phyloP scores from a whole-genome alignment of 2,329 filamentous ascomycete species.

The Mariannaea elegans region DNA sequence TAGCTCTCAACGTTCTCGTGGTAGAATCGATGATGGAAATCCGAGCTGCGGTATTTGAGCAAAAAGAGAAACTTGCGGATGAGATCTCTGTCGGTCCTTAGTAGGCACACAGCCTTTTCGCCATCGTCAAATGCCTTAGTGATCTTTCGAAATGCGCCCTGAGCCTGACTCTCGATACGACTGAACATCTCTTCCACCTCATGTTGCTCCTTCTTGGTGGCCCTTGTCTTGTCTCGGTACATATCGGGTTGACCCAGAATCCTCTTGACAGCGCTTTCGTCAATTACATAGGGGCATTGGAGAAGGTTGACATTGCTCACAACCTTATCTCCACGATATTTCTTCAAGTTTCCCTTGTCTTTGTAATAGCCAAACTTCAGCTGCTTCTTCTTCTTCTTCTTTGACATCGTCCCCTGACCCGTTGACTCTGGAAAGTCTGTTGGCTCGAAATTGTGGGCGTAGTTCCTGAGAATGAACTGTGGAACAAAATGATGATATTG shows the following conservation, averaged over 20 bases:
- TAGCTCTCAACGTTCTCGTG: constrained; percentile 47
- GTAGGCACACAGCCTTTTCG: constrained; percentile 37
- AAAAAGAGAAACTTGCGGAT: constrained; percentile 57
- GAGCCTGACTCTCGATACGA: constrained; percentile 32
- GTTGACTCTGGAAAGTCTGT: no score
- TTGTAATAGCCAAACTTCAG: neutral
- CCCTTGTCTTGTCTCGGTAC: constrained; percentile 34
- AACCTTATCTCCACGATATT: constrained; percentile 33
- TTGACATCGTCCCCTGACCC: no score
- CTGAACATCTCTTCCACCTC: constrained; percentile 38
- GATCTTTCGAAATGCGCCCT: constrained; percentile 43
- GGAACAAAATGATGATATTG: neutral
- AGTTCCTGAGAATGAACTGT: neutral
- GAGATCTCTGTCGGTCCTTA: constrained; percentile 44
- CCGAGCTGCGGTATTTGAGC: constrained; percentile 52
- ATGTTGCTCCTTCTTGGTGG: constrained; percentile 24
- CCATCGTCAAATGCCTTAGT: neutral
- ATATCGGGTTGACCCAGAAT: constrained; percentile 38
- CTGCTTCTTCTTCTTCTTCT: no score
- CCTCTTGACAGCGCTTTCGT: constrained; percentile 32
- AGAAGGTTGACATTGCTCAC: constrained; percentile 37
- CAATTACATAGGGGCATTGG: constrained; percentile 17
- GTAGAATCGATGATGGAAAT: constrained; percentile 48
- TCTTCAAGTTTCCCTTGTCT: neutral
- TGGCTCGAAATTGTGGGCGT: neutral